These are phyloP conservation scores for Pleurotus tuber-regium DNA, from an alignment of 768 basidiomycete genomes.

Conservation along the genomic window DNA sequence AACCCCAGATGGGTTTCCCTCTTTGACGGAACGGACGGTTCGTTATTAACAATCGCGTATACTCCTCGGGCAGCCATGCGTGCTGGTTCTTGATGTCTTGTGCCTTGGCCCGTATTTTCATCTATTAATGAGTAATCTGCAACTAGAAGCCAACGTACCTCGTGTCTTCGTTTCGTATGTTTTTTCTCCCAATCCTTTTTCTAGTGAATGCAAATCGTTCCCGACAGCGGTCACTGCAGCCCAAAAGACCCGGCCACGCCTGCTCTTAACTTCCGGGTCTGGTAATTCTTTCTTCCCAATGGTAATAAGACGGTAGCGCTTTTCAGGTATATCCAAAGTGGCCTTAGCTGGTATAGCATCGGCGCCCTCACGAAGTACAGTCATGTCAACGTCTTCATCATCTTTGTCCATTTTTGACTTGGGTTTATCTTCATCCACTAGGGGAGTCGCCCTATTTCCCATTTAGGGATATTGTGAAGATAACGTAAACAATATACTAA, in stretches of 20 bases:
- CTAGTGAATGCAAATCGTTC: slow-evolving; percentile 45
- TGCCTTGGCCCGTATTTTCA: slow-evolving; percentile 28
- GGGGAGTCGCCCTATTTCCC: too few species aligned
- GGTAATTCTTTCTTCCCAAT: slow-evolving; percentile 61
- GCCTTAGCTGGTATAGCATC: slow-evolving; percentile 48
- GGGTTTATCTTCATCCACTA: slow-evolving; percentile 12
- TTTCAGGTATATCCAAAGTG: slow-evolving; percentile 29
- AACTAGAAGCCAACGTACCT: slow-evolving; percentile 30
- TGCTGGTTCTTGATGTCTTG: slow-evolving; percentile 48
- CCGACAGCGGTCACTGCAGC: slow-evolving; percentile 48
- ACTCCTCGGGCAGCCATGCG: slow-evolving; percentile 57
- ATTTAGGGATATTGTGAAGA: too few species aligned
- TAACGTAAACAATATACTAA: too few species aligned
- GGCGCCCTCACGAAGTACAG: slow-evolving; percentile 38
- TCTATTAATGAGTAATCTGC: too few species aligned
- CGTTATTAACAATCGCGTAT: slow-evolving; percentile 56
- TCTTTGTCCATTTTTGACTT: slow-evolving; percentile 22
- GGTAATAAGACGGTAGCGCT: slow-evolving; percentile 48
- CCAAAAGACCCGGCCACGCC: slow-evolving; percentile 49
- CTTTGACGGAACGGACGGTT: slow-evolving; percentile 39
- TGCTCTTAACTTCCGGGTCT: slow-evolving; percentile 36
- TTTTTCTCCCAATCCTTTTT: slow-evolving; percentile 46
- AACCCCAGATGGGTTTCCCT: slow-evolving; percentile 57
- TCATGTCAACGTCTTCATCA: slow-evolving; percentile 36
- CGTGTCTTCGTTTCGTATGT: slow-evolving; percentile 62